Evolutionary conservation across 345 rosid species (phyloP).

Genomic region (Anacardium occidentale): DNA sequence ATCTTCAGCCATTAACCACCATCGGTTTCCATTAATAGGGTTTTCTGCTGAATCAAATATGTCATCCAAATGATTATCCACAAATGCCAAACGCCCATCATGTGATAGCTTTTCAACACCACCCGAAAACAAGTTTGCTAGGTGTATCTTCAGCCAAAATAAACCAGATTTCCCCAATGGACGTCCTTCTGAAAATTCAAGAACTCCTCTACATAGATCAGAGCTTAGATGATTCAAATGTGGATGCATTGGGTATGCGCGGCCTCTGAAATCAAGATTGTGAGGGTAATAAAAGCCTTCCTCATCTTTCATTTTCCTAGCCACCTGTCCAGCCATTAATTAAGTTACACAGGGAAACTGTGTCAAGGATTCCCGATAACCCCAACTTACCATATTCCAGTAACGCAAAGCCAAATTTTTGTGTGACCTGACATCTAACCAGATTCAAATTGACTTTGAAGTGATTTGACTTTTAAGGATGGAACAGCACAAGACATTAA

Average conservation of each 20-base stretch:
- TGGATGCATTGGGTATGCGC: conserved; percentile 98
- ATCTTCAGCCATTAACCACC: conserved; percentile 99
- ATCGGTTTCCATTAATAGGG: conserved; percentile 73
- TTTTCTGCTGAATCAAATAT: conserved; percentile 92
- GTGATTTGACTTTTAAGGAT: neutral
- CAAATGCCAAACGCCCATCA: conserved; percentile 77
- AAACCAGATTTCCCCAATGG: conserved; percentile 88
- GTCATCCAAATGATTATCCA: conserved; percentile 76
- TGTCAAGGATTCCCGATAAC: neutral
- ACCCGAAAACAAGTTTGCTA: conserved; percentile 84
- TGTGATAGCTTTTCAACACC: conserved; percentile 93
- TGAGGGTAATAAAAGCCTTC: conserved; percentile 98
- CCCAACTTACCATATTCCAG: neutral
- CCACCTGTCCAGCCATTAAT: conserved; percentile 55
- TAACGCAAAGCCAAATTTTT: neutral
- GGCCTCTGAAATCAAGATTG: conserved; percentile 97
- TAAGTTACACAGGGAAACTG: neutral
- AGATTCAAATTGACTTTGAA: conserved; percentile 1
- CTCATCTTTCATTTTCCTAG: conserved; percentile 85
- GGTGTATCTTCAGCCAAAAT: conserved; percentile 84
- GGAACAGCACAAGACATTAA: neutral
- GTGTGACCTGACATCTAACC: conserved; percentile 5
- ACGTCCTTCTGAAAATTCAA: conserved; percentile 92
- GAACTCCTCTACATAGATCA: conserved; percentile 93
- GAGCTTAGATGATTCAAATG: conserved; percentile 92